These are phyloP conservation scores for Aspergillus spinulosporus DNA, from an alignment of 2,329 filamentous ascomycete genomes.

Conservation along the genomic window DNA sequence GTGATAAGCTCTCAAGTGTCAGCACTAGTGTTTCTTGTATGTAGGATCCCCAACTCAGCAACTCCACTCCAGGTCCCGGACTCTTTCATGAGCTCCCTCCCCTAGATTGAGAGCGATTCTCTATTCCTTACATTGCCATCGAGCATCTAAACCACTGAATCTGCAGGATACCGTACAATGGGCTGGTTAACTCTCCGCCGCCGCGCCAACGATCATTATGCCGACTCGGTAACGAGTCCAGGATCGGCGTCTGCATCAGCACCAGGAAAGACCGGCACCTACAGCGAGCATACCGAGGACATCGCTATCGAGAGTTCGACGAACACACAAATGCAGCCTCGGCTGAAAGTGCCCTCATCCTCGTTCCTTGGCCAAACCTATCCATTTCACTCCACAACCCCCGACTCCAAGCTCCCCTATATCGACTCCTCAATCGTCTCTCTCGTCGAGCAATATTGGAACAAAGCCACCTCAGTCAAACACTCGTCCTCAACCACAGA, in stretches of 20 bases:
- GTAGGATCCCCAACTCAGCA: no score
- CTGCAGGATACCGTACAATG: neutral
- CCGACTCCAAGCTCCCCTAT: neutral
- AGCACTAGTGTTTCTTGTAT: neutral
- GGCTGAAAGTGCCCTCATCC: no score
- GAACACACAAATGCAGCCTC: neutral
- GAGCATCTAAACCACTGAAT: neutral
- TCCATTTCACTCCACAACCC: neutral
- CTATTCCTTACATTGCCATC: neutral
- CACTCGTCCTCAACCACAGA: neutral
- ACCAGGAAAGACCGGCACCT: neutral
- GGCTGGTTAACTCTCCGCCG: neutral
- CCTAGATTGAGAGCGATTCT: neutral
- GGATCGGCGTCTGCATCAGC: neutral
- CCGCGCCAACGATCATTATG: no score
- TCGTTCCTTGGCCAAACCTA: neutral
- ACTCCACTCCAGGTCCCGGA: neutral
- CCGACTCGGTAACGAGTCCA: neutral
- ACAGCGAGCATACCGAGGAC: slow-evolving; percentile 1
- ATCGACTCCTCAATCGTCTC: neutral
- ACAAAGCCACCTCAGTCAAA: neutral
- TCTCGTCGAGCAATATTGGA: neutral
- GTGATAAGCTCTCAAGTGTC: neutral
- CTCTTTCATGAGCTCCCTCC: no score
- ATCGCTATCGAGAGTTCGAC: neutral